A percentile compares a stretch with the other conserved stretches of the same genome.
phyloP scores from a whole-genome alignment of 768 basidiomycete genomes.

The Dacryopinax primogenitus region DNA sequence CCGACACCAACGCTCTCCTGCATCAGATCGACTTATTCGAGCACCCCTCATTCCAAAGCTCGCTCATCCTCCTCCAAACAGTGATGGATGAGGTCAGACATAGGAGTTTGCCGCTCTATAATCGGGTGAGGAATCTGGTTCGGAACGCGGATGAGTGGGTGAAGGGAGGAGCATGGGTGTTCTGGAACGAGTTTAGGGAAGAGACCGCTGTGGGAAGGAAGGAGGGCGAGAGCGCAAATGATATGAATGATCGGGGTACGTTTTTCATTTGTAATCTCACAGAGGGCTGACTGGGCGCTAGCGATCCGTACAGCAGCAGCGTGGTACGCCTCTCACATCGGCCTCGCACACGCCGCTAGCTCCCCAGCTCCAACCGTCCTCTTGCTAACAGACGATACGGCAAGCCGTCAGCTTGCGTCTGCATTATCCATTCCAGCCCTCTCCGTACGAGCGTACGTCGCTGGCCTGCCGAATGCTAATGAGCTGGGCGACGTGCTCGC shows the following conservation, averaged over 20 bases:
- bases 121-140: slow-evolving; percentile 73
- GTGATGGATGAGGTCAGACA: slow-evolving; percentile 95
- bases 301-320: slow-evolving; percentile 77
- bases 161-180: slow-evolving; percentile 45
- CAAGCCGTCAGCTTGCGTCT: slow-evolving; percentile 65
- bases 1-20: slow-evolving; percentile 91
- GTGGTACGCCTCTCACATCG: slow-evolving; percentile 76
- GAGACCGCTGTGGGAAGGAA: slow-evolving; percentile 69
- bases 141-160: slow-evolving; percentile 71
- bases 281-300: slow-evolving; percentile 23
- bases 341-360: not conserved
- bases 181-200: slow-evolving; percentile 74
- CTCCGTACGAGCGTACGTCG: slow-evolving; percentile 67
- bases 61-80: slow-evolving; percentile 85
- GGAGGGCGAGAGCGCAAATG: slow-evolving; percentile 76
- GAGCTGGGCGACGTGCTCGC: slow-evolving; percentile 74
- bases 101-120: slow-evolving; percentile 81
- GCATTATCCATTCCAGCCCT: slow-evolving; percentile 45
- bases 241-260: slow-evolving; percentile 84
- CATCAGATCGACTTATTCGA: slow-evolving; percentile 96
- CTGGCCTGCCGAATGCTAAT: slow-evolving; percentile 49
- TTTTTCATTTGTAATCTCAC: slow-evolving; percentile 3
- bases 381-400: slow-evolving; percentile 79
- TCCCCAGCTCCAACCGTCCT: slow-evolving; percentile 46
- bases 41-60: slow-evolving; percentile 56